Conservation (phyloP, 2,329 filamentous ascomycete genomes). For the Colletotrichum sp. region DNA sequence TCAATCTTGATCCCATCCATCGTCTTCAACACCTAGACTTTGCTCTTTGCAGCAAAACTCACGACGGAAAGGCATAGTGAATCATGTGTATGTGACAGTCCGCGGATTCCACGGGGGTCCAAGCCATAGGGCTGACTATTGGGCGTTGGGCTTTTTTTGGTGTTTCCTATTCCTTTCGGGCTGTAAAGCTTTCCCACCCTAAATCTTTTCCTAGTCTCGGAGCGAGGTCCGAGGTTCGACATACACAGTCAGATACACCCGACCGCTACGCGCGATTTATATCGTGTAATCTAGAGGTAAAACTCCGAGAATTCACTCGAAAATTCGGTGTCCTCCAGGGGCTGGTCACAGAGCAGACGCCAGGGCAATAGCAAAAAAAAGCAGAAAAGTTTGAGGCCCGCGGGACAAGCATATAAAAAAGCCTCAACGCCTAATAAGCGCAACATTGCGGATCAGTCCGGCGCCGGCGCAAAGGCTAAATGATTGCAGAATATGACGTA, state of each 20-base stretch:
- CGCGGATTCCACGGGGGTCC: background rate
- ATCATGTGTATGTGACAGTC: too few relatives aligned
- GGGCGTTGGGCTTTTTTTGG: too few relatives aligned
- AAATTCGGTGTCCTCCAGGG: background rate
- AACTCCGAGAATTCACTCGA: background rate
- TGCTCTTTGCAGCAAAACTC: too few relatives aligned
- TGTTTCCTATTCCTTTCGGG: background rate
- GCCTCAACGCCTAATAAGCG: background rate
- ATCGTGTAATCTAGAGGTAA: background rate
- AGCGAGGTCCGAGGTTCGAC: background rate
- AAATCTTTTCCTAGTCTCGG: background rate
- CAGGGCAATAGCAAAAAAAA: background rate
- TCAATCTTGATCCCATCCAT: too few relatives aligned
- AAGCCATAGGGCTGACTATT: background rate
- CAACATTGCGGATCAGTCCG: background rate
- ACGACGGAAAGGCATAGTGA: too few relatives aligned
- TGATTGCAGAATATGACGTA: background rate
- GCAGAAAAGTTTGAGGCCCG: background rate
- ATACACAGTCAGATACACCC: background rate
- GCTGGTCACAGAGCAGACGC: fast-evolving
- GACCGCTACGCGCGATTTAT: background rate
- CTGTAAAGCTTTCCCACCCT: background rate
- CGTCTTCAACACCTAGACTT: too few relatives aligned
- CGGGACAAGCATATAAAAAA: background rate
- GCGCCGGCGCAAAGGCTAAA: background rate